Evolutionary conservation across 768 basidiomycete genomes (phyloP), one percentile per base, ranked within the genome.

Genomic region (Suillus americanus): DNA sequence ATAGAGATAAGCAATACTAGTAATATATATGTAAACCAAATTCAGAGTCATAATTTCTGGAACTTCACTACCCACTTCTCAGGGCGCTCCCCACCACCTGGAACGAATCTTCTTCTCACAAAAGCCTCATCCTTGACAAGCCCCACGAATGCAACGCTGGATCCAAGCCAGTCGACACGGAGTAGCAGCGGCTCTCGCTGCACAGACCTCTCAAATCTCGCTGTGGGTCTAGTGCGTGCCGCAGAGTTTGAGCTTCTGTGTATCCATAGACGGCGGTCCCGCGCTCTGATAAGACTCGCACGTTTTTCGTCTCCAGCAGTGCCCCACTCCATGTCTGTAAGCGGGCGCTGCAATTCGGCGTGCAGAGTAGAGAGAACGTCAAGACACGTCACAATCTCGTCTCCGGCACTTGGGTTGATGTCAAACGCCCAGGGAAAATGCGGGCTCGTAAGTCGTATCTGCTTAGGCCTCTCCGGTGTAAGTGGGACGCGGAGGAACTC

Each of bases 141-240:
- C 3, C 62, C 65, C 16, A 33, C 28, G 23, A 65, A 65, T 7
- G 48, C 40, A 28, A 60, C 37, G 14, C 46, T 43, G 10, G 57
- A 57, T 16, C 65, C 65, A 38, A 65, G 65, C 65, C 63, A 64
- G 41, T 65, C 65, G 5, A 65, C 65, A 43, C 62, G 62, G 16
- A 65, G 64, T 16, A 65, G 20, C 2, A 25, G 20, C 13, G 33
- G n/a, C 2, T 57, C 20, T 4, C 3, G 18, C 13, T 9, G 40
- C 23, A 30, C 16, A 61, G 18, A 2, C 45, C 18, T 20, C 16
- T 33, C 20, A n/a, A 33, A 56, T 1, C 20, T 35, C n/a, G n/a
- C 14, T 9, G 46, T 53, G 2, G 12, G 14, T 35, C 60, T 25
- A 20, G 30, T 41, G 25, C 18, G 57, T 41, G 56, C 9, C 2